Evolutionary conservation across 2,329 filamentous ascomycete genomes (phyloP).

Genomic region (Monosporascus ibericus): DNA sequence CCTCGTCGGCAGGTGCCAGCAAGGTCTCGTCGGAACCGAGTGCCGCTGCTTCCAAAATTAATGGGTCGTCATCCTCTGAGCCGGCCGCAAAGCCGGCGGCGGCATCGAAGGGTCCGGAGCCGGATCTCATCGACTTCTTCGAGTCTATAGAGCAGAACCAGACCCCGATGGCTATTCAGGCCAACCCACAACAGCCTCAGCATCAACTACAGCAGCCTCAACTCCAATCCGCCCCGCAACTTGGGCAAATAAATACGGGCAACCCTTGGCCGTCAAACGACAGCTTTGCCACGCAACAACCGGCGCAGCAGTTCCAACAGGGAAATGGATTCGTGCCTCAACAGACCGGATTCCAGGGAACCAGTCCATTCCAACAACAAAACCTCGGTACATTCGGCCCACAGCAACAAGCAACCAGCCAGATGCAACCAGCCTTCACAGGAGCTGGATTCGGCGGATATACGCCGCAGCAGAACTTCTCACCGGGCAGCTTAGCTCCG

Average conservation of each 20-base stretch:
- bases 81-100: slow-evolving; percentile 36
- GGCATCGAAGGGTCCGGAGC: slow-evolving; percentile 56
- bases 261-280: slow-evolving; percentile 31
- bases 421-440: slow-evolving; percentile 46
- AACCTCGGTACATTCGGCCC: slow-evolving; percentile 24
- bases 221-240: slow-evolving; percentile 18
- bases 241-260: slow-evolving; percentile 27
- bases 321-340: slow-evolving; percentile 24
- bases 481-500: slow-evolving; percentile 44
- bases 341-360: slow-evolving; percentile 31
- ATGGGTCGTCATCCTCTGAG: slow-evolving; percentile 22
- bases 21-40: slow-evolving; percentile 30
- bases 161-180: slow-evolving; percentile 55
- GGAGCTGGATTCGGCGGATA: slow-evolving; percentile 83
- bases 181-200: slow-evolving; percentile 30
- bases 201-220: slow-evolving; percentile 29
- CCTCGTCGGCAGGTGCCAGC: slow-evolving; percentile 28
- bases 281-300: slow-evolving; percentile 29
- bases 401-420: slow-evolving; percentile 35
- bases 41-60: slow-evolving; percentile 34
- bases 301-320: slow-evolving; percentile 27
- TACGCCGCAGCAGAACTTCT: slow-evolving; percentile 56
- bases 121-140: slow-evolving; percentile 90
- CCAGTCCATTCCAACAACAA: slow-evolving; percentile 37
- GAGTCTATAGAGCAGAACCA: slow-evolving; percentile 89